Percentiles rank a stretch among this genome's conserved stretches.
phyloP scores from a whole-genome alignment of 257 asterid genomes.

The Nicotiana otophora region DNA sequence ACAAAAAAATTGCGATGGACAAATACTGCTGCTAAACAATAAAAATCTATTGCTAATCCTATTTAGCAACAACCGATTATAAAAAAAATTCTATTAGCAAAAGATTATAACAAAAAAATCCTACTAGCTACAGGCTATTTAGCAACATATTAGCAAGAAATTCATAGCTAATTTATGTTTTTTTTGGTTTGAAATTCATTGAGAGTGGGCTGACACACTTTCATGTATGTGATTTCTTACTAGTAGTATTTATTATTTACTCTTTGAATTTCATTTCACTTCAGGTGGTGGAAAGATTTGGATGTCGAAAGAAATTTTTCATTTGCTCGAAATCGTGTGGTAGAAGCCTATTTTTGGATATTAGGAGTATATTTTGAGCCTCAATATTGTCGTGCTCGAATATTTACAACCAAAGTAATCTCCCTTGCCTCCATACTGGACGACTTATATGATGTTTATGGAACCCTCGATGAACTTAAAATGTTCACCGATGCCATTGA shows the following conservation, averaged over 20 bases:
- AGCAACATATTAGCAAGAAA: no score
- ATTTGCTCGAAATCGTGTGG: slow-evolving; percentile 10
- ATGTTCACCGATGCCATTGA: slow-evolving; percentile 33
- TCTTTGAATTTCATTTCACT: background rate
- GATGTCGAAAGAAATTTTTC: background rate
- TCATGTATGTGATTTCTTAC: no score
- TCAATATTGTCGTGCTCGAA: background rate
- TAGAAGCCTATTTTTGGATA: slow-evolving; percentile 15
- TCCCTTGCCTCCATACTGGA: slow-evolving; percentile 40
- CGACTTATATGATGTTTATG: slow-evolving; percentile 37
- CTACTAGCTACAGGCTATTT: no score
- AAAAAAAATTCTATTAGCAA: no score
- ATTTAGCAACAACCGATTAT: no score
- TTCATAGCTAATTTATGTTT: no score
- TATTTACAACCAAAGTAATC: slow-evolving; percentile 25
- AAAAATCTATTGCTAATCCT: no score
- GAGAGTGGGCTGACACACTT: no score
- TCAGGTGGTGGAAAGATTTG: slow-evolving; percentile 16
- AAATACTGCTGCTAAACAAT: no score
- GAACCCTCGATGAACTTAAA: slow-evolving; percentile 22
- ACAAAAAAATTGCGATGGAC: no score
- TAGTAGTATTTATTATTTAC: background rate
- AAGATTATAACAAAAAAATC: no score
- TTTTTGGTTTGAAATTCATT: no score
- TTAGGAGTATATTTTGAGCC: slow-evolving; percentile 6